Evolutionary conservation across 2,329 filamentous ascomycete species (phyloP), one percentile per base, ranked within the genome.

Genomic region (Sporothrix euskadiensis): DNA sequence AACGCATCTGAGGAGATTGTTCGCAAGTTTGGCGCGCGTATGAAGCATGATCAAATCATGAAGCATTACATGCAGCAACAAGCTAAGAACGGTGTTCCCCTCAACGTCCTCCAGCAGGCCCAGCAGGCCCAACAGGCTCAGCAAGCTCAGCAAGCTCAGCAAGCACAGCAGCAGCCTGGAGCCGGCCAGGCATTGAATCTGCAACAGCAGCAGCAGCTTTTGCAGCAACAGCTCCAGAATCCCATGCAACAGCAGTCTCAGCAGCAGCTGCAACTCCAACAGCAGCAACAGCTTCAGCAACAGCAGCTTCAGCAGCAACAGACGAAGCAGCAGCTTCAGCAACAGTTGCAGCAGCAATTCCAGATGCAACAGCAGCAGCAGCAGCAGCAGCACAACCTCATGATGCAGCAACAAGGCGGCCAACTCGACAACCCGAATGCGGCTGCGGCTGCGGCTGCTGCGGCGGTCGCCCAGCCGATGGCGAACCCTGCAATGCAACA

Each of bases 231-330:
- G 35, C 69, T 19, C 2, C 68, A 52, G 30, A 47, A 44, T 2
- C 72, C 56, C 3, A 54, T 61, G 12, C 66, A 73, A 32, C 69
- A 57, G 47, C 71, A 41, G 7, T 56, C 35, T 22, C 14, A 39
- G n/a, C 47, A 69, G 80, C 84, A 74, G n/a, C 66, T 52, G 47
- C 74, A 72, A 41, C 78, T 76, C 56, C 75, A 77, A 57, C 76
- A 63, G 22, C 73, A 71, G 61, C 70, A 49, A 4, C 69, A 57
- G 44, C 16, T 32, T 14, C 57, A 71, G 80, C 84, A 74, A 26
- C 71, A 71, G 30, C 73, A 75, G 69, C 73, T 71, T 16, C 70
- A 74, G 44, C 71, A 59, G 41, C 68, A 35, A 5, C 71, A 65
- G 56, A n/a, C 49, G 39, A 44, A 71, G 80, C 84, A 73, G 14